Percentiles rank a stretch among this genome's conserved stretches.
phyloP scores from a whole-genome alignment of 176 grass and related monocot species.

The barley (Hordeum vulgare) region DNA sequence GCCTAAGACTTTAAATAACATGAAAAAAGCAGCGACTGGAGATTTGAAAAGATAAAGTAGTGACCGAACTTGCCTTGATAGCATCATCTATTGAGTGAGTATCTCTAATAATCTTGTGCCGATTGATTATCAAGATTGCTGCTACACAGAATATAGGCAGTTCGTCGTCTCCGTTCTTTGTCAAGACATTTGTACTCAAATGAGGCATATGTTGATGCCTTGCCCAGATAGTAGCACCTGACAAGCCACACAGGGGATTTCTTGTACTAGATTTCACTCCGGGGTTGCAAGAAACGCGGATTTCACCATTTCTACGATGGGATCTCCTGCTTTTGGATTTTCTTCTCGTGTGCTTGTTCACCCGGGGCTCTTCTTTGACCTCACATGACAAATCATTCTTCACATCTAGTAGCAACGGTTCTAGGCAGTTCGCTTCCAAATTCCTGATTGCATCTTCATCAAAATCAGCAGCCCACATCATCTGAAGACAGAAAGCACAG shows the following conservation, averaged over 20 bases:
- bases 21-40: conserved; percentile 1
- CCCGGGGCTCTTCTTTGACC: conserved; percentile 41
- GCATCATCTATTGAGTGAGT: conserved; percentile 87
- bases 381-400: conserved; percentile 44
- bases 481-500: conserved; percentile 47
- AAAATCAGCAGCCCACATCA: conserved; percentile 99
- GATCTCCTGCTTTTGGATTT: conserved; percentile 51
- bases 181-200: conserved; percentile 21
- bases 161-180: conserved; percentile 60
- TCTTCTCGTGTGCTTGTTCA: conserved; percentile 41
- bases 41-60: neutral
- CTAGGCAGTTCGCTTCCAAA: conserved; percentile 79
- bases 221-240: conserved; percentile 82
- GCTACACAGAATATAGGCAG: conserved; percentile 87
- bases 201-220: conserved; percentile 40
- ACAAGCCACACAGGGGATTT: conserved; percentile 74
- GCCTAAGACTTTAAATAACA: neutral
- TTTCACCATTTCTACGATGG: conserved; percentile 53
- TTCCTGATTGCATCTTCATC: conserved; percentile 54
- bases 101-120: conserved; percentile 88
- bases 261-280: conserved; percentile 46
- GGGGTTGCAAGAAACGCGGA: conserved; percentile 31
- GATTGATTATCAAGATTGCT: conserved; percentile 86
- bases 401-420: conserved; percentile 45
- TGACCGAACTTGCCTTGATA: conserved; percentile 67